Conservation (phyloP, 306 rosid genomes). For the Rosa rugosa region DNA sequence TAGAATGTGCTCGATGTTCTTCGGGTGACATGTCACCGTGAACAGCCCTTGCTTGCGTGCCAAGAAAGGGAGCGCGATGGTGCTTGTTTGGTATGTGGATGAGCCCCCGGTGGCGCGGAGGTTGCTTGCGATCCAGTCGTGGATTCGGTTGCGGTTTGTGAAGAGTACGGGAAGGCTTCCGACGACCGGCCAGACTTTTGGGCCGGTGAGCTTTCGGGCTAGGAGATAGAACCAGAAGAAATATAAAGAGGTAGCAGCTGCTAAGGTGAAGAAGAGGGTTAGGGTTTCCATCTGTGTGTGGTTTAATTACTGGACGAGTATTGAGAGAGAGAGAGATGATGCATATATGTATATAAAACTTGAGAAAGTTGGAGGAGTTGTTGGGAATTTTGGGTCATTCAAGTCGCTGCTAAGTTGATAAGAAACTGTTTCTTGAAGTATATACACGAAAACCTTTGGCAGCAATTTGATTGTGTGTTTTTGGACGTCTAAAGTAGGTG, state of each 20-base stretch:
- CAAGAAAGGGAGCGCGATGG: conserved; percentile 69
- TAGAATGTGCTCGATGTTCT: conserved; percentile 80
- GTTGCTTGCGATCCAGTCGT: conserved; percentile 75
- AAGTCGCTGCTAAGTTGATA: conserved; percentile 38
- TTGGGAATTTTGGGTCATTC: conserved; percentile 46
- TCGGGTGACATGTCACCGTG: conserved; percentile 77
- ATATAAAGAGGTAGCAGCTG: conserved; percentile 38
- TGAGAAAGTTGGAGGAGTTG: conserved; percentile 49
- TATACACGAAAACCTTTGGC: conserved; percentile 25
- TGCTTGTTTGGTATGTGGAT: conserved; percentile 81
- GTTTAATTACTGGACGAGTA: not conserved
- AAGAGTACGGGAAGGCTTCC: conserved; percentile 78
- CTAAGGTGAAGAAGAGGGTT: conserved; percentile 35
- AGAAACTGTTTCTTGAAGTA: conserved; percentile 13
- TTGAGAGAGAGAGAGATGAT: not conserved
- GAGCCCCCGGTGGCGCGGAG: conserved; percentile 51
- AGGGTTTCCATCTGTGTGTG: conserved; percentile 42
- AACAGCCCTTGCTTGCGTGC: conserved; percentile 59
- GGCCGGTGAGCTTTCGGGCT: conserved; percentile 64
- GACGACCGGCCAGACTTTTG: conserved; percentile 59
- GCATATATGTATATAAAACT: conserved; percentile 19
- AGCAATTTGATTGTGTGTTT: not conserved
- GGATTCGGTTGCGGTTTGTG: conserved; percentile 58
- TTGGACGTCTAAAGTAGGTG: not conserved
- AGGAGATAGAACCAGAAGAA: conserved; percentile 63